Evolutionary conservation across 305 asterid genomes (phyloP).

Genomic region (Fraxinus greggii): DNA sequence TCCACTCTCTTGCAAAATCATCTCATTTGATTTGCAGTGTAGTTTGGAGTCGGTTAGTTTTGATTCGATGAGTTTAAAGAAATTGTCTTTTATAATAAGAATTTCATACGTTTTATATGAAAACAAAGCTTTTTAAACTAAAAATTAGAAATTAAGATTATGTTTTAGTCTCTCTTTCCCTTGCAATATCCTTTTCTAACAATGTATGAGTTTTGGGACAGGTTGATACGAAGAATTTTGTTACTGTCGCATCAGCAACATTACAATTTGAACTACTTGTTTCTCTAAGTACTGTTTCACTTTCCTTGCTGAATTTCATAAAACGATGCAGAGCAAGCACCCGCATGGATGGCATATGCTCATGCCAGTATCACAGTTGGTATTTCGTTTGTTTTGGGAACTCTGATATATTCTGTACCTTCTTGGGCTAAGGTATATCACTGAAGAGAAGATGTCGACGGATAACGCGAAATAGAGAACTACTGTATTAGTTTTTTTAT

Average conservation of each 20-base stretch:
- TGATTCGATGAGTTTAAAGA: neutral
- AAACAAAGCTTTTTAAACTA: neutral
- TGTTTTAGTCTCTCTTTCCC: neutral
- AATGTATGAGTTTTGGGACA: constrained; percentile 34
- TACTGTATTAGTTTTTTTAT: too few species aligned
- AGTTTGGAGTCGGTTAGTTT: neutral
- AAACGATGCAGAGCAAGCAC: constrained; percentile 62
- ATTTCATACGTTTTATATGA: neutral
- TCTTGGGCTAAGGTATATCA: constrained; percentile 45
- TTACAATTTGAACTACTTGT: too few species aligned
- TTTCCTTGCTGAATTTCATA: constrained; percentile 75
- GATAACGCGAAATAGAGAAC: too few species aligned
- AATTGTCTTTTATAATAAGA: neutral
- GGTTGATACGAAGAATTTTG: constrained; percentile 89
- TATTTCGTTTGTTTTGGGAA: too few species aligned
- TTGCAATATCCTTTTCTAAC: neutral
- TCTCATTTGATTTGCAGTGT: neutral
- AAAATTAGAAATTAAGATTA: too few species aligned
- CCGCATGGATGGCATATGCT: too few species aligned
- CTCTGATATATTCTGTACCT: constrained; percentile 63
- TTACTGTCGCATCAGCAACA: too few species aligned
- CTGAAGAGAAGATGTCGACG: constrained; percentile 11
- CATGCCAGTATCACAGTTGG: too few species aligned
- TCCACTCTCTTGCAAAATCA: neutral
- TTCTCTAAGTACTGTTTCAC: too few species aligned